Conservation (phyloP, 2,329 filamentous ascomycete species). For the Akanthomyces uredinophilus region DNA sequence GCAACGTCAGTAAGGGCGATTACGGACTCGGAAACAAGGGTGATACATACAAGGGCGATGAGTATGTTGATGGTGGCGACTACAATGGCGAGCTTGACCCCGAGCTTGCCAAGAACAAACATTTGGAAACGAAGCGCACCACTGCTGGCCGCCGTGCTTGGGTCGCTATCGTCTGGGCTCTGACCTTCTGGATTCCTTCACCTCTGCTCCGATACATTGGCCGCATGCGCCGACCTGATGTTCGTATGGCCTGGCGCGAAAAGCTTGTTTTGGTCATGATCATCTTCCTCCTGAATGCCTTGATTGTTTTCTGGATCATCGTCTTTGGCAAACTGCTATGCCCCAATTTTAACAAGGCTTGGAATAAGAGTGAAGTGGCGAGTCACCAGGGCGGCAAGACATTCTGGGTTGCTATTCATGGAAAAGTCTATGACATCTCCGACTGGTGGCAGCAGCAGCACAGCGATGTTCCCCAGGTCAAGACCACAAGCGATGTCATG, state of each 20-base stretch:
- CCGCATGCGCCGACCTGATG: constrained; percentile 94
- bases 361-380: constrained; percentile 64
- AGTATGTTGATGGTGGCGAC: constrained; percentile 67
- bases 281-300: constrained; percentile 75
- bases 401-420: constrained; percentile 82
- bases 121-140: constrained; percentile 65
- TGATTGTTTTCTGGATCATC: constrained; percentile 89
- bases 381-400: constrained; percentile 68
- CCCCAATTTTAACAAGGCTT: constrained; percentile 87
- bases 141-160: constrained; percentile 65
- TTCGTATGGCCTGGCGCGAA: constrained; percentile 95
- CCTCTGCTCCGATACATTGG: constrained; percentile 74
- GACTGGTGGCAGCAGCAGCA: constrained; percentile 85
- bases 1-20: constrained; percentile 62
- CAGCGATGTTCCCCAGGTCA: constrained; percentile 59
- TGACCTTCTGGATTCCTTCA: constrained; percentile 95
- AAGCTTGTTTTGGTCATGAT: constrained; percentile 79
- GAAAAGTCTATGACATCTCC: constrained; percentile 85
- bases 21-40: constrained; percentile 87
- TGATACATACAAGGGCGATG: constrained; percentile 69
- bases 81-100: constrained; percentile 68
- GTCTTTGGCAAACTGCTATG: constrained; percentile 80
- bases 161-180: constrained; percentile 75
- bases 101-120: constrained; percentile 70
- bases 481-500: constrained; percentile 64